phyloP scores from a whole-genome alignment of 2,329 filamentous ascomycete species.

The Trichoderma semiorbis region DNA sequence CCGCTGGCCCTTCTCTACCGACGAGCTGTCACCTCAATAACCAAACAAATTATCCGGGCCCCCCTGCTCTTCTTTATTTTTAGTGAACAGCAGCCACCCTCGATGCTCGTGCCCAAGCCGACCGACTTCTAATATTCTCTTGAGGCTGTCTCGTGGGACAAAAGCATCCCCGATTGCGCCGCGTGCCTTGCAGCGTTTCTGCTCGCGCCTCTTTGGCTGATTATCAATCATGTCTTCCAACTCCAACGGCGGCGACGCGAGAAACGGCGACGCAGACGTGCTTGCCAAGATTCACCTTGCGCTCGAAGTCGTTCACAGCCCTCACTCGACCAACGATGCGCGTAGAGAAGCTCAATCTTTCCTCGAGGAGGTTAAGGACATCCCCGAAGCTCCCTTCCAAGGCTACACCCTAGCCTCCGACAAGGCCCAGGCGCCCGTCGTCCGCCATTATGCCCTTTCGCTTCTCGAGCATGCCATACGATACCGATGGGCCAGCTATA shows the following conservation, averaged over 20 bases:
- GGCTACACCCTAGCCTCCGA: constrained; percentile 81
- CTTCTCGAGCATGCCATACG: constrained; percentile 86
- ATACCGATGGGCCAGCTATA: constrained; percentile 77
- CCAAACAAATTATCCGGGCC: constrained; percentile 2
- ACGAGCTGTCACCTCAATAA: constrained; percentile 6
- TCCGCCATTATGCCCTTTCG: constrained; percentile 91
- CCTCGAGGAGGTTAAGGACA: constrained; percentile 79
- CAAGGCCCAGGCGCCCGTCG: constrained; percentile 69
- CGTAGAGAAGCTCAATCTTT: constrained; percentile 80
- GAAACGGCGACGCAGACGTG: constrained; percentile 41
- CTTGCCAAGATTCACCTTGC: constrained; percentile 75
- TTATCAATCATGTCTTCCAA: constrained; percentile 36
- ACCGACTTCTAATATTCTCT: background rate
- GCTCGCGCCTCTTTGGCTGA: background rate
- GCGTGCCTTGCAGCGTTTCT: constrained; percentile 11
- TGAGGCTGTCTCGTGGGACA: constrained; percentile 12
- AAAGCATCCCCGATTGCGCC: constrained; percentile 13
- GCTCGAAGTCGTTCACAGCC: constrained; percentile 81
- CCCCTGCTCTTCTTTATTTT: constrained; percentile 13
- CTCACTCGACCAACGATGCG: constrained; percentile 74
- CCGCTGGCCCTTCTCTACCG: constrained; percentile 6
- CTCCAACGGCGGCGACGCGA: constrained; percentile 36
- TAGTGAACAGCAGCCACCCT: constrained; percentile 12
- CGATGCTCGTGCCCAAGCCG: constrained; percentile 13
- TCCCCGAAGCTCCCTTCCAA: constrained; percentile 75